A percentile compares a stretch with the other conserved stretches of the same genome.
Evolutionary conservation across 495 filamentous ascomycete genomes (phyloP).

Genomic region (Podospora bellae-mahoneyi): DNA sequence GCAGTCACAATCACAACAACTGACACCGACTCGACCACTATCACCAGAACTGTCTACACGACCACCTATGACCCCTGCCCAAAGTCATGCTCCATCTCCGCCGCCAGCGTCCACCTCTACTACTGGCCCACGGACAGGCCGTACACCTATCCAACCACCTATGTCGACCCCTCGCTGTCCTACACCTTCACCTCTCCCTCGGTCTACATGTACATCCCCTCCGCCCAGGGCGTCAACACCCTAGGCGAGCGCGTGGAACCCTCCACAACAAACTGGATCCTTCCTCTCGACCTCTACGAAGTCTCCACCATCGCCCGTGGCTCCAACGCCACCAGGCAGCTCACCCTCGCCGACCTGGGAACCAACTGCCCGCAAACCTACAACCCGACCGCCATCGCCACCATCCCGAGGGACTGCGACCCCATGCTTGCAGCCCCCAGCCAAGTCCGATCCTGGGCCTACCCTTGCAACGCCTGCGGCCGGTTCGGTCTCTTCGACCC

Average conservation of each 20-base stretch:
- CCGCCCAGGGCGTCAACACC: slow-evolving; percentile 30
- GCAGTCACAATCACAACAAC: slow-evolving; percentile 16
- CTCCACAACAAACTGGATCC: slow-evolving; percentile 26
- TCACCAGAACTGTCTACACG: slow-evolving; percentile 21
- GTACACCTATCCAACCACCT: slow-evolving; percentile 36
- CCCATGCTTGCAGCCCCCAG: slow-evolving; percentile 30
- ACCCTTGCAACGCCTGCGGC: slow-evolving; percentile 34
- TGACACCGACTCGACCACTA: slow-evolving; percentile 16
- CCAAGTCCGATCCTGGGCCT: slow-evolving; percentile 28
- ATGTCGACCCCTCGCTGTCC: slow-evolving; percentile 25
- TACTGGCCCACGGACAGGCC: slow-evolving; percentile 37
- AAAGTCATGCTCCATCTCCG: slow-evolving; percentile 34
- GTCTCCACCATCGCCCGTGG: slow-evolving; percentile 29
- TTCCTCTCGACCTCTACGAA: slow-evolving; percentile 27
- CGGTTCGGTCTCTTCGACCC: slow-evolving; percentile 35
- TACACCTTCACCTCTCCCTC: slow-evolving; percentile 43
- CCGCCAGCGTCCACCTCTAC: slow-evolving; percentile 33
- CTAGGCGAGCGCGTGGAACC: slow-evolving; percentile 21
- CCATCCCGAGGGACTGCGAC: slow-evolving; percentile 28
- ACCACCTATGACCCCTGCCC: slow-evolving; percentile 29
- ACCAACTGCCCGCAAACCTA: slow-evolving; percentile 31
- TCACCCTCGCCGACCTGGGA: slow-evolving; percentile 32
- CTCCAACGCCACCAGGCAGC: slow-evolving; percentile 24
- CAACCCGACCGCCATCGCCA: slow-evolving; percentile 28
- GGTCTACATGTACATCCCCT: slow-evolving; percentile 38